These are phyloP conservation scores for Fusarium scirpi DNA, from an alignment of 2,329 filamentous ascomycete species.

Conservation along the genomic window DNA sequence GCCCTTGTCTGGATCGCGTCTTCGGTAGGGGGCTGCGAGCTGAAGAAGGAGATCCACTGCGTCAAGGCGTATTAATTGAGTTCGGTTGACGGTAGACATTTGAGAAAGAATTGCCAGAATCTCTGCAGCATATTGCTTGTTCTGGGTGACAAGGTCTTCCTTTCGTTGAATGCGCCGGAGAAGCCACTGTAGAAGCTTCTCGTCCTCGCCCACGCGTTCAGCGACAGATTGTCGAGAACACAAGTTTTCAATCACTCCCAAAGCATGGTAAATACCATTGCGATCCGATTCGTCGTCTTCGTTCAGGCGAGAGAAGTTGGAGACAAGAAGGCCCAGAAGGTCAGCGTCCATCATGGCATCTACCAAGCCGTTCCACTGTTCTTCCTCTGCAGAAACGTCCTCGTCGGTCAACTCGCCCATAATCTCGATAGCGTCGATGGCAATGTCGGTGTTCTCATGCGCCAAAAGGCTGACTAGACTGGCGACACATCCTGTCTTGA, in stretches of 20 bases:
- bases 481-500: constrained; percentile 76
- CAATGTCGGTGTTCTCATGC: constrained; percentile 97
- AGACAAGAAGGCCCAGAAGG: constrained; percentile 77
- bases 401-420: constrained; percentile 93
- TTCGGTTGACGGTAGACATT: constrained; percentile 74
- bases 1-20: constrained; percentile 85
- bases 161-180: constrained; percentile 76
- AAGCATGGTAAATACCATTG: constrained; percentile 85
- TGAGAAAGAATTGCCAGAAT: constrained; percentile 90
- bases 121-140: constrained; percentile 95
- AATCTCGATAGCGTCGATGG: constrained; percentile 90
- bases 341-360: constrained; percentile 75
- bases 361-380: constrained; percentile 83
- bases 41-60: constrained; percentile 85
- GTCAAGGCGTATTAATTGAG: constrained; percentile 72
- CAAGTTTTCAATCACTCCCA: constrained; percentile 87
- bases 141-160: constrained; percentile 81
- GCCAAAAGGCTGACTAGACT: constrained; percentile 85
- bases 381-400: constrained; percentile 83
- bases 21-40: constrained; percentile 85
- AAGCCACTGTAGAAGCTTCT: constrained; percentile 80
- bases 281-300: constrained; percentile 80
- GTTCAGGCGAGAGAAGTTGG: constrained; percentile 83
- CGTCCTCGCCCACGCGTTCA: constrained; percentile 77
- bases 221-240: constrained; percentile 77